Evolutionary conservation across 2,329 filamentous ascomycete species (phyloP).

Genomic region (Colletotrichum horii): DNA sequence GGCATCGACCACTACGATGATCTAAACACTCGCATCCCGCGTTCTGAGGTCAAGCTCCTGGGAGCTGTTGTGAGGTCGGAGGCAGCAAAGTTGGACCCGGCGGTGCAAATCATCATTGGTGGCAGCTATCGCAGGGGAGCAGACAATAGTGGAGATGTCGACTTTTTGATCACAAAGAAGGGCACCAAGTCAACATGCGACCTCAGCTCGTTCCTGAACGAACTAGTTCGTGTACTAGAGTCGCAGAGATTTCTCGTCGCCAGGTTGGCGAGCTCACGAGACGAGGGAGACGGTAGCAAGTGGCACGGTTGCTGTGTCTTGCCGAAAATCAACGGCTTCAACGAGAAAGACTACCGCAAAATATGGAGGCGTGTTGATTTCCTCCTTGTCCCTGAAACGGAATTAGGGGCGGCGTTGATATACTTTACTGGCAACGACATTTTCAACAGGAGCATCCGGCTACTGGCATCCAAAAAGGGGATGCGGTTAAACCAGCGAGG

Average conservation of each 20-base stretch:
- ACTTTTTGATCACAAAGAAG: conserved; percentile 79
- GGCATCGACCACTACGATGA: conserved; percentile 83
- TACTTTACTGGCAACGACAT: conserved; percentile 97
- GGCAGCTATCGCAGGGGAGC: conserved; percentile 88
- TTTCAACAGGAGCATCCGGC: conserved; percentile 85
- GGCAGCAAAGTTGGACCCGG: conserved; percentile 64
- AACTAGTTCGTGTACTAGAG: conserved; percentile 68
- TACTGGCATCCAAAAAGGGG: conserved; percentile 79
- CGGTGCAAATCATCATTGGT: conserved; percentile 74
- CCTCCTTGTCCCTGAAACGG: conserved; percentile 77
- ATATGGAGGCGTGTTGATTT: conserved; percentile 86
- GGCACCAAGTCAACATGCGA: conserved; percentile 57
- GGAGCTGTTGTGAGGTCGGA: conserved; percentile 66
- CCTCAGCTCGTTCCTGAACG: conserved; percentile 66
- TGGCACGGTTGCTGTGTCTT: conserved; percentile 88
- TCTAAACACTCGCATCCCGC: conserved; percentile 78
- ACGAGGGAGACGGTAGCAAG: conserved; percentile 66
- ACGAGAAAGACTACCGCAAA: conserved; percentile 37
- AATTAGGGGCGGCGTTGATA: conserved; percentile 85
- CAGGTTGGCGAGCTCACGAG: conserved; percentile 64
- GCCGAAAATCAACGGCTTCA: conserved; percentile 46
- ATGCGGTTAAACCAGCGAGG: conserved; percentile 88
- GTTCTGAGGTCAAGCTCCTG: conserved; percentile 75
- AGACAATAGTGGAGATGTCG: conserved; percentile 78
- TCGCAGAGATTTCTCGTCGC: conserved; percentile 70